A percentile compares a stretch with the other conserved stretches of the same genome.
Evolutionary conservation across 352 stramenopile species (phyloP).

Genomic region (Thalassiosira livingstoniorum): DNA sequence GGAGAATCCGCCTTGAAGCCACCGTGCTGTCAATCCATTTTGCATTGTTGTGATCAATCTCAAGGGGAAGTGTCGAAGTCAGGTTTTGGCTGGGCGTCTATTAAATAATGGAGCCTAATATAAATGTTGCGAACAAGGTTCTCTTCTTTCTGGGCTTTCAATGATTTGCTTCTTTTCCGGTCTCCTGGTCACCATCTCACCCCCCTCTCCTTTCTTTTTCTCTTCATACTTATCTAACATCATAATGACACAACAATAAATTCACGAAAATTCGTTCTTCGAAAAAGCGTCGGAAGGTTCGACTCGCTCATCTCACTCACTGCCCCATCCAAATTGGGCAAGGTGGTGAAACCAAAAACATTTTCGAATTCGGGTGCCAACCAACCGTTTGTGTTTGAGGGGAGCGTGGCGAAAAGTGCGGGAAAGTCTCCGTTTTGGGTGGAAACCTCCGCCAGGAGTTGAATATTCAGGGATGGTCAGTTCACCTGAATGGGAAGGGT

Average conservation of each 20-base stretch:
- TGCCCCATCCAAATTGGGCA: conserved; percentile 46
- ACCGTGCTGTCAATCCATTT: too few species aligned
- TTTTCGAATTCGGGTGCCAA: conserved; percentile 30
- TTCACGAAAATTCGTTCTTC: neutral
- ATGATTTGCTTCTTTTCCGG: neutral
- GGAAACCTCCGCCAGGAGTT: conserved; percentile 52
- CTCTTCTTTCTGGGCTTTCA: neutral
- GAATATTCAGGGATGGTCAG: too few species aligned
- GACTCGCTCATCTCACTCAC: conserved; percentile 49
- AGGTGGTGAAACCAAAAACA: conserved; percentile 45
- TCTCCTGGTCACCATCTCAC: neutral
- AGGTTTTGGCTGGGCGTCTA: neutral
- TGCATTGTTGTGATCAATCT: too few species aligned
- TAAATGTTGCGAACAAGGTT: neutral
- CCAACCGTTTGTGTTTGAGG: conserved; percentile 55
- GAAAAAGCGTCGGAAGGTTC: conserved; percentile 40
- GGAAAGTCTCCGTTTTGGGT: conserved; percentile 34
- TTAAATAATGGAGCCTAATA: neutral
- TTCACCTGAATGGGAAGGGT: too few species aligned
- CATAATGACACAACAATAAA: neutral
- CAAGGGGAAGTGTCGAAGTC: neutral
- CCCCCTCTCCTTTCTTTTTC: neutral
- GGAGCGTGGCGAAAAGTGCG: neutral
- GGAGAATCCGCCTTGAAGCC: too few species aligned
- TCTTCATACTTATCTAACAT: conserved; percentile 6